phyloP scores from a whole-genome alignment of 805 yeast genomes.

The Candida sonorensis region DNA sequence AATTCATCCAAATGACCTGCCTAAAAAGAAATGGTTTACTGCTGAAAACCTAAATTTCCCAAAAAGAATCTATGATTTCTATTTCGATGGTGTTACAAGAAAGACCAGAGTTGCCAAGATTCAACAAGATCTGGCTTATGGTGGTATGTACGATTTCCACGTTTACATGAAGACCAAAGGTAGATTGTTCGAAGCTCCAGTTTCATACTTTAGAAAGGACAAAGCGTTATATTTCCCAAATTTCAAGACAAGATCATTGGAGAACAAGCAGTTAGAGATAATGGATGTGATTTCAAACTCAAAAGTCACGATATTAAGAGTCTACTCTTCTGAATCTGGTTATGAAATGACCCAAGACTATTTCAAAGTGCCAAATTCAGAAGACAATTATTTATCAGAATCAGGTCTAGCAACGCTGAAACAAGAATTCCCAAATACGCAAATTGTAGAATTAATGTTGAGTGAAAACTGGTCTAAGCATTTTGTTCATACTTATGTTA shows the following conservation, averaged over 20 bases:
- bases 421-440: conserved; percentile 44
- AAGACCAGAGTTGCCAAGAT: conserved; percentile 29
- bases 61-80: conserved; percentile 27
- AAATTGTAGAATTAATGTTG: conserved; percentile 68
- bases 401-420: conserved; percentile 36
- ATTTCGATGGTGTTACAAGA: conserved; percentile 31
- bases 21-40: conserved; percentile 18
- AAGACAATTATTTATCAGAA: conserved; percentile 32
- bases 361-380: conserved; percentile 39
- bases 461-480: conserved; percentile 73
- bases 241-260: conserved; percentile 49
- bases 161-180: conserved; percentile 72
- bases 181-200: conserved; percentile 76
- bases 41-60: conserved; percentile 24
- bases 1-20: conserved; percentile 13
- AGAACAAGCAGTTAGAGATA: conserved; percentile 26
- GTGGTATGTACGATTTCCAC: conserved; percentile 62
- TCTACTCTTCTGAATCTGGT: conserved; percentile 66
- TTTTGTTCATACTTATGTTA: conserved; percentile 48
- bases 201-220: conserved; percentile 66
- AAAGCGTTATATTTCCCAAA: conserved; percentile 81
- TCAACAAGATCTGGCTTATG: conserved; percentile 57
- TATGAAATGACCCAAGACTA: conserved; percentile 57
- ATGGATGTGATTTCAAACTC: conserved; percentile 35
- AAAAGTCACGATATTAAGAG: conserved; percentile 56